phyloP scores from a whole-genome alignment of 2,329 filamentous ascomycete genomes.

The Neofusicoccum kwambonambiense region DNA sequence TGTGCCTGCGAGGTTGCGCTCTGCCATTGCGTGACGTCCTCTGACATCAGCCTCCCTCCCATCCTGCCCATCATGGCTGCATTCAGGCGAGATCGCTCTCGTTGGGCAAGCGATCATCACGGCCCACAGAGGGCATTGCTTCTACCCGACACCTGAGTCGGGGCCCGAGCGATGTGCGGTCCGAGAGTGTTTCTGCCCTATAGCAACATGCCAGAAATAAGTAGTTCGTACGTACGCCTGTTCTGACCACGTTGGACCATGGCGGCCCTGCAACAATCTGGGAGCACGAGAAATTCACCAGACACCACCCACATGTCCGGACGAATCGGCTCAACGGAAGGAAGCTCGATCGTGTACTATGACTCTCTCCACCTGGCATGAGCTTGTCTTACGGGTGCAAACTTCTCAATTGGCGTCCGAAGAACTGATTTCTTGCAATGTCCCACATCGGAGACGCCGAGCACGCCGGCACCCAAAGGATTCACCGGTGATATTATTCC shows the following conservation, averaged over 20 bases:
- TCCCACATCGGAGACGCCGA: slow-evolving; percentile 5
- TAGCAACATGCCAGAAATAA: neutral
- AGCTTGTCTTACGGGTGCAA: neutral
- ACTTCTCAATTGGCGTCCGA: neutral
- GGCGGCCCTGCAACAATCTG: neutral
- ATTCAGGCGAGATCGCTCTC: neutral
- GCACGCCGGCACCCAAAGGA: neutral
- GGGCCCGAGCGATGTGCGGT: neutral
- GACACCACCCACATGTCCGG: neutral
- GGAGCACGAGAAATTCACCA: neutral
- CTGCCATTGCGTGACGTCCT: slow-evolving; percentile 2
- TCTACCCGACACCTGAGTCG: slow-evolving; percentile 8
- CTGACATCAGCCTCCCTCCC: neutral
- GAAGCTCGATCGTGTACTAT: neutral
- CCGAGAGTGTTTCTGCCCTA: neutral
- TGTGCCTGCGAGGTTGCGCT: neutral
- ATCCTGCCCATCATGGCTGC: neutral
- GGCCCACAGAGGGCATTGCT: neutral
- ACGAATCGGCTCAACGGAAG: neutral
- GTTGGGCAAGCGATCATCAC: slow-evolving; percentile 2
- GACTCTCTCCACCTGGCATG: neutral
- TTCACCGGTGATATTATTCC: neutral
- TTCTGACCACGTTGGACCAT: neutral
- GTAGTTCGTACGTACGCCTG: neutral
- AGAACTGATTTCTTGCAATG: neutral